A percentile compares a stretch with the other conserved stretches of the same genome.
Conservation (phyloP, 2,329 filamentous ascomycete genomes). For the Lachnellula suecica region DNA sequence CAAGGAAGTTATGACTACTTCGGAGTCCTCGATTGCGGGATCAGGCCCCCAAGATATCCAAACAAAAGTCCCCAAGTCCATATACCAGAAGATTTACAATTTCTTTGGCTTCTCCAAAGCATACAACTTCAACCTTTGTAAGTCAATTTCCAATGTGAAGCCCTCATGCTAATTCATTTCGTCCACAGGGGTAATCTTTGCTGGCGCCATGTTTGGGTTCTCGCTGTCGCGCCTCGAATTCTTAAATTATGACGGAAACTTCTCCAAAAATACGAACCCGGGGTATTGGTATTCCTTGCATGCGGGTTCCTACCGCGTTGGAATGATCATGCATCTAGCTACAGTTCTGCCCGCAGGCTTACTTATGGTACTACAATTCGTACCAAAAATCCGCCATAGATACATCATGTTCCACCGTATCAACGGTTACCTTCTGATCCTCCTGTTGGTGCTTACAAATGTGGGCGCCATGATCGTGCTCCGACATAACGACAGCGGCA, state of each 20-base stretch:
- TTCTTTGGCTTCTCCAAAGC: too few species aligned
- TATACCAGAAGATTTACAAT: too few species aligned
- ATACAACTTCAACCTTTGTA: too few species aligned
- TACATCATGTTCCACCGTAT: constrained; percentile 56
- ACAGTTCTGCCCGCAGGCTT: constrained; percentile 45
- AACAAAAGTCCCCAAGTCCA: too few species aligned
- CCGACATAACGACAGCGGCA: constrained; percentile 52
- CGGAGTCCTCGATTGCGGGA: too few species aligned
- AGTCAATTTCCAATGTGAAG: too few species aligned
- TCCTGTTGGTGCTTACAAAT: constrained; percentile 46
- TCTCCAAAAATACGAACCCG: constrained; percentile 26
- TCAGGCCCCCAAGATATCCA: too few species aligned
- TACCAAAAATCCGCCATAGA: constrained; percentile 47
- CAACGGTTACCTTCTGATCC: constrained; percentile 54
- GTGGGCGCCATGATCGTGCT: constrained; percentile 52
- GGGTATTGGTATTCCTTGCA: constrained; percentile 44
- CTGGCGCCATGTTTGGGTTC: constrained; percentile 24
- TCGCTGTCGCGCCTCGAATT: constrained; percentile 17
- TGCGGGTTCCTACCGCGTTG: constrained; percentile 32
- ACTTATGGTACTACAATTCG: constrained; percentile 48
- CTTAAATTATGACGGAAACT: constrained; percentile 28
- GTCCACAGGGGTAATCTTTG: constrained; percentile 25
- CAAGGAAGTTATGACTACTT: too few species aligned
- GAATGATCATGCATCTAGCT: constrained; percentile 47
- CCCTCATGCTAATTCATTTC: too few species aligned